Base-by-base conservation (phyloP, 2,329 filamentous ascomycete genomes). In the Penicillium occitanis region DNA sequence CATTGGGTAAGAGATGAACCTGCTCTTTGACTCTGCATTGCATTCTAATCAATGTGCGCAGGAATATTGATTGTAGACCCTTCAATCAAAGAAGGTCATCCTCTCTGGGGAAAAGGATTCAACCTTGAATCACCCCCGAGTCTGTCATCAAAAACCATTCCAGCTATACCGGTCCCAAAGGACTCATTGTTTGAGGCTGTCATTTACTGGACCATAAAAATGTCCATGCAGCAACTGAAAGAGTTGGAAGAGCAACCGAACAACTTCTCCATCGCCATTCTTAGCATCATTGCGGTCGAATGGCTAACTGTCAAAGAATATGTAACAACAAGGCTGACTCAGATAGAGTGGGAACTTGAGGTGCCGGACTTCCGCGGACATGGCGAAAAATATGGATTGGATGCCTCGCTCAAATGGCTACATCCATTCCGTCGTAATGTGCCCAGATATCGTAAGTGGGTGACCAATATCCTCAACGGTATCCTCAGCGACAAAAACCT, bases 341-440 rank as follows among this genome's bases (percentile, higher is more conserved):
- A 60, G 8, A 60, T 60, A 2, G 57, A 60, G 14, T 60, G 57
- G 57, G 57, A 60, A 46, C 57, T 60, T 13, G 57, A 60, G 30
- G 57, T 60, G 1, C 57, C 57, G 4, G 57, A 60, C 28, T 60
- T 60, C 5, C 57, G 57, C 1, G 25, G 28, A 3, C 35, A 60
- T 30, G 57, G 57, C 14, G 57, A 40, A 10, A 59, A 46, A 40
- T 46, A 60, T 28, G 57, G 57, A 11, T 13, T 60, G 7, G 57
- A 60, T 33, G 57, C 57, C 14, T 60, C 57, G 1, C 57, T 60
- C 25, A 60, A 60, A 46, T 60, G 57, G 57, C 22, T 60, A 14
- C 57, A 60, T 46, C 57, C 57, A 28, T 60, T 60, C 8, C 57
- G 57, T n/a, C 57, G 57, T 13, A 60, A 46, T 60, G 57, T 60